A percentile compares a stretch with the other conserved stretches of the same genome.
phyloP scores from a whole-genome alignment of 2,329 filamentous ascomycete genomes.

The Elsinoe arachidis region DNA sequence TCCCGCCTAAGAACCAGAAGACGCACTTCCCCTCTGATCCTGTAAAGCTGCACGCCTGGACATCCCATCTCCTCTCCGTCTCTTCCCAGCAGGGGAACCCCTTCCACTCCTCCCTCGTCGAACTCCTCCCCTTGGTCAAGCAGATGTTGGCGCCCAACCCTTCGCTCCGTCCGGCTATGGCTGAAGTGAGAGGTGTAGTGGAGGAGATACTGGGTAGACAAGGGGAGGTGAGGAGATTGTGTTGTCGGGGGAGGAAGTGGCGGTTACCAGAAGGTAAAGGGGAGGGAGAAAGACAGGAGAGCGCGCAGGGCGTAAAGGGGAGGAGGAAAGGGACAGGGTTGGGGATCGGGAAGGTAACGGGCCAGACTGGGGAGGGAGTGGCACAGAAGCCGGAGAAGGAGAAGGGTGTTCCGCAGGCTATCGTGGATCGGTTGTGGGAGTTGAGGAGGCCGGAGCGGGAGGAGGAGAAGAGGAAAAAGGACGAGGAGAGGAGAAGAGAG shows the following conservation, averaged over 20 bases:
- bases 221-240: constrained; percentile 24
- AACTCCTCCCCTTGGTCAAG: constrained; percentile 33
- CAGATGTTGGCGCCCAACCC: constrained; percentile 37
- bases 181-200: constrained; percentile 33
- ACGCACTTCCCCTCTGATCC: constrained; percentile 66
- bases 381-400: background rate
- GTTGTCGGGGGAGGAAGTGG: constrained; percentile 25
- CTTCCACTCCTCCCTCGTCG: constrained; percentile 27
- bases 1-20: constrained; percentile 50
- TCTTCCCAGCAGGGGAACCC: background rate
- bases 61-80: constrained; percentile 30
- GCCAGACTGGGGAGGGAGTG: background rate
- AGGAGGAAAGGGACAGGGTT: background rate
- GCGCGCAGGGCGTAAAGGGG: background rate
- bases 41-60: constrained; percentile 50
- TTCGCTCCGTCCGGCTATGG: constrained; percentile 32
- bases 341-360: background rate
- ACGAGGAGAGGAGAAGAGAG: background rate
- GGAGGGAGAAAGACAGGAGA: background rate
- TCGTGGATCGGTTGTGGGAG: constrained; percentile 5
- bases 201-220: constrained; percentile 22
- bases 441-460: background rate
- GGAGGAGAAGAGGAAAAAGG: background rate
- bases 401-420: background rate
- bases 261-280: background rate